Evolutionary conservation across 345 rosid genomes (phyloP), one percentile per base, ranked within the genome.

Genomic region (Jatropha curcas): DNA sequence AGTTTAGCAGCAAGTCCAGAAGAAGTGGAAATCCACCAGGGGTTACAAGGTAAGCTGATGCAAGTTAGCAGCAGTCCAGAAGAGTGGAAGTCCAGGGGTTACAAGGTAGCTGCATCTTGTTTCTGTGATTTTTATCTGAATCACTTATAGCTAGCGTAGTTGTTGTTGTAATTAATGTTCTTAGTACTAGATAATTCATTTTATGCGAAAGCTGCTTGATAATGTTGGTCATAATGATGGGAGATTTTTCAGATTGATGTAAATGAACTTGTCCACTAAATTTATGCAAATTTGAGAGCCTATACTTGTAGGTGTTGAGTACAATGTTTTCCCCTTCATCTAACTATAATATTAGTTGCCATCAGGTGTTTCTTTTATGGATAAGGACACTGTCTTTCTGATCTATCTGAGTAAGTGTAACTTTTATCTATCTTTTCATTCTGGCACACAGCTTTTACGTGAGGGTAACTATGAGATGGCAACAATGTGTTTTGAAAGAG

Each of bases 61-160:
- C n/a, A n/a, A n/a, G n/a, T n/a, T n/a, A n/a, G n/a, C n/a, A 82
- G 86, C 82, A 87, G 80, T 66, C 62, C 76, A 2, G 88, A 83
- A 48, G 85, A 87, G 58, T 87, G 87, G 87, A 85, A 74, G 67
- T 79, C 80, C 2, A 80, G 65, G 28, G 90, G 87, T 25, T 31
- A 69, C 34, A 83, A 85, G 87, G 90, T 87, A 55, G 33, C 25
- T 7, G 17, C 24, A 25, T 45, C 13, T 2, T 45, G 1, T 45
- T 1, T 45, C 0, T 12, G 8, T 46, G 12, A 3, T 46, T 46
- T 46, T 14, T 14, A 0, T 45, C 13, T 13, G 50, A 45, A 9
- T 14, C 51, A 46, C 50, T 45, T 45, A 13, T 17, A 11, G n/a
- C 19, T 14, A 45, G 17, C 12, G 13, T 45, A 10, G 19, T 16